Evolutionary conservation across 202 grass and related monocot genomes (phyloP).

Genomic region (Panicum virgatum): DNA sequence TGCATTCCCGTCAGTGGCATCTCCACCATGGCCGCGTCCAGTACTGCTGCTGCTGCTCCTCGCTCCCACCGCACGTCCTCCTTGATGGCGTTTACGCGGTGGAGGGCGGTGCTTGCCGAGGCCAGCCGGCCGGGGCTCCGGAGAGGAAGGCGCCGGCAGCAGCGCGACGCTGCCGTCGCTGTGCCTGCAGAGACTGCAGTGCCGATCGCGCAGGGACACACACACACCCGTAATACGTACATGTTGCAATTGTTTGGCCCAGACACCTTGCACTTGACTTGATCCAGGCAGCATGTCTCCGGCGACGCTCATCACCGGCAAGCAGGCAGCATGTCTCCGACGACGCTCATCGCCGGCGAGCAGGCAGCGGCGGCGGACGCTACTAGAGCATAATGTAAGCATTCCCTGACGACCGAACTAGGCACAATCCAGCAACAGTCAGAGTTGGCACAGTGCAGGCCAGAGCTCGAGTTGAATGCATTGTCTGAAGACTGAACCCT

Average conservation of each 20-base stretch:
- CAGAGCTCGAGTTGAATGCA: too few relatives aligned
- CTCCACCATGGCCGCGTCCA: constrained; percentile 30
- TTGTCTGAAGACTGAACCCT: too few relatives aligned
- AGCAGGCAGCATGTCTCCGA: not conserved
- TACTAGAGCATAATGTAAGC: not conserved
- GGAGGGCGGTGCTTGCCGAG: constrained; percentile 49
- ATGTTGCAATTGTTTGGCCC: too few relatives aligned
- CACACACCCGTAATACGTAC: too few relatives aligned
- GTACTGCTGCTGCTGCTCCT: not conserved
- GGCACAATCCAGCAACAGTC: not conserved
- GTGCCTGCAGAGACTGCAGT: too few relatives aligned
- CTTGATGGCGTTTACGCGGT: constrained; percentile 52
- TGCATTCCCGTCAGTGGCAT: constrained; percentile 69
- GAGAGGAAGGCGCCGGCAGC: too few relatives aligned
- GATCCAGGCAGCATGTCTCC: too few relatives aligned
- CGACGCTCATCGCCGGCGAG: not conserved
- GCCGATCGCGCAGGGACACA: too few relatives aligned
- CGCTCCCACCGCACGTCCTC: constrained; percentile 68
- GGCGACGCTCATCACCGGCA: too few relatives aligned
- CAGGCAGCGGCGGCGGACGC: not conserved
- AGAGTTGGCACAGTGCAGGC: not conserved
- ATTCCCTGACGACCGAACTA: not conserved
- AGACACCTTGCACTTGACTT: too few relatives aligned
- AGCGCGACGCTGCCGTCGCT: too few relatives aligned
- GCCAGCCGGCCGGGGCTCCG: not conserved